These are phyloP conservation scores for Niebla homalea DNA, from an alignment of 495 filamentous ascomycete species.

Conservation along the genomic window DNA sequence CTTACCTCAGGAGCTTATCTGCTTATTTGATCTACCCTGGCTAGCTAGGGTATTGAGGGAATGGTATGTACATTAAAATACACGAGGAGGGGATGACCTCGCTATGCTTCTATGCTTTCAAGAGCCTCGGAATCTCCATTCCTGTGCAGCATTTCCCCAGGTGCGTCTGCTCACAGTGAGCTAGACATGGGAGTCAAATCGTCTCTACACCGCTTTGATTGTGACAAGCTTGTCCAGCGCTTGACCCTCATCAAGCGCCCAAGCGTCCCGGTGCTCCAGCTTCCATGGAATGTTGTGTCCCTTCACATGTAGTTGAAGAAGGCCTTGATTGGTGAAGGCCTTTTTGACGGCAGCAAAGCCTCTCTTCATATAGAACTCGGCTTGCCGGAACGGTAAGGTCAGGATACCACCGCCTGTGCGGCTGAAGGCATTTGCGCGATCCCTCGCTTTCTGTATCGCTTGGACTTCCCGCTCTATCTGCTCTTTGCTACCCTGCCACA, in stretches of 20 bases:
- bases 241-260: conserved; percentile 15
- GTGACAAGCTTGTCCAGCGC: conserved; percentile 15
- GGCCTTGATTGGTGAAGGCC: conserved; percentile 33
- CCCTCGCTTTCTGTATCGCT: background rate
- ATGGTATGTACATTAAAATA: too few relatives aligned
- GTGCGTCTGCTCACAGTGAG: too few relatives aligned
- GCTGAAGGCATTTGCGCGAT: conserved; percentile 3
- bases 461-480: conserved; percentile 10
- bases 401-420: conserved; percentile 22
- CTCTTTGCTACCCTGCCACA: conserved; percentile 17
- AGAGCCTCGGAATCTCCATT: too few relatives aligned
- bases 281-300: conserved; percentile 21
- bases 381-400: conserved; percentile 25
- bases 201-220: conserved; percentile 5
- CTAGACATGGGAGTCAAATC: too few relatives aligned
- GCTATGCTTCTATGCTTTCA: too few relatives aligned
- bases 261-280: conserved; percentile 11
- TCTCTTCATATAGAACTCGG: conserved; percentile 25
- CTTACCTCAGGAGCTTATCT: too few relatives aligned
- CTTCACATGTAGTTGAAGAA: conserved; percentile 31
- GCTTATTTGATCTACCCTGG: too few relatives aligned
- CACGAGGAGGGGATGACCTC: too few relatives aligned
- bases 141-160: too few relatives aligned
- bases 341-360: conserved; percentile 29
- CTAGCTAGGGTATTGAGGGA: too few relatives aligned